Evolutionary conservation across 2,329 filamentous ascomycete species (phyloP).

Genomic region (Lachnellula suecica): DNA sequence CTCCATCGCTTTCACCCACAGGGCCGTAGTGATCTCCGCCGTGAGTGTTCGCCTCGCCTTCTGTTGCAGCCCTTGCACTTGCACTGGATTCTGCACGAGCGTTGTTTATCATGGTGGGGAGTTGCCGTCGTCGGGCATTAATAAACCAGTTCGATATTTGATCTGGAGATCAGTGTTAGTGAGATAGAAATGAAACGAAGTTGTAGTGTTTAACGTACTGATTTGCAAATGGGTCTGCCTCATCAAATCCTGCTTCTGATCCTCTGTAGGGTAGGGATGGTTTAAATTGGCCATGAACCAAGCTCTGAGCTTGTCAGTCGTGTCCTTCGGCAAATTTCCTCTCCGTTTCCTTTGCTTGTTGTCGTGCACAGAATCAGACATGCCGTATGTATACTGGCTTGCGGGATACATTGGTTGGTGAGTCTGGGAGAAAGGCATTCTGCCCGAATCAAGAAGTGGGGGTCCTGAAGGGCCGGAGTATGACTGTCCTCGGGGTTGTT

Average conservation of each 20-base stretch:
- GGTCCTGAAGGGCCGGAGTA: conserved; percentile 18
- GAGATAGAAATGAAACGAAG: background rate
- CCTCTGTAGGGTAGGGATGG: conserved; percentile 84
- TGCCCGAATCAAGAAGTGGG: conserved; percentile 19
- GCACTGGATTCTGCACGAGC: conserved; percentile 32
- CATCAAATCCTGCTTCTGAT: conserved; percentile 83
- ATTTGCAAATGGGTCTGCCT: conserved; percentile 74
- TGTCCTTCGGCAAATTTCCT: conserved; percentile 88
- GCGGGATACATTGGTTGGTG: conserved; percentile 10
- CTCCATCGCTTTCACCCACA: conserved; percentile 52
- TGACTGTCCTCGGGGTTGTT: conserved; percentile 21
- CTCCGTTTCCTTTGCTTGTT: conserved; percentile 55
- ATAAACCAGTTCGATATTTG: conserved; percentile 83
- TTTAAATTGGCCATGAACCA: conserved; percentile 79
- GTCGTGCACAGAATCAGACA: conserved; percentile 14
- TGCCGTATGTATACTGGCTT: conserved; percentile 8
- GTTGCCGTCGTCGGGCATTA: conserved; percentile 68
- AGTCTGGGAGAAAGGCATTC: conserved; percentile 23
- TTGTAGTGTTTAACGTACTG: conserved; percentile 53
- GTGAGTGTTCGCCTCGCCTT: conserved; percentile 27
- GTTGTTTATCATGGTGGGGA: conserved; percentile 59
- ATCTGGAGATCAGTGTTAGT: conserved; percentile 40
- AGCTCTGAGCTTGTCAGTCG: conserved; percentile 74
- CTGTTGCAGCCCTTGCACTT: conserved; percentile 21
- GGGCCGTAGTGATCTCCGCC: conserved; percentile 31